These are phyloP conservation scores for Trifolium dubium DNA, from an alignment of 306 rosid genomes.

Conservation along the genomic window DNA sequence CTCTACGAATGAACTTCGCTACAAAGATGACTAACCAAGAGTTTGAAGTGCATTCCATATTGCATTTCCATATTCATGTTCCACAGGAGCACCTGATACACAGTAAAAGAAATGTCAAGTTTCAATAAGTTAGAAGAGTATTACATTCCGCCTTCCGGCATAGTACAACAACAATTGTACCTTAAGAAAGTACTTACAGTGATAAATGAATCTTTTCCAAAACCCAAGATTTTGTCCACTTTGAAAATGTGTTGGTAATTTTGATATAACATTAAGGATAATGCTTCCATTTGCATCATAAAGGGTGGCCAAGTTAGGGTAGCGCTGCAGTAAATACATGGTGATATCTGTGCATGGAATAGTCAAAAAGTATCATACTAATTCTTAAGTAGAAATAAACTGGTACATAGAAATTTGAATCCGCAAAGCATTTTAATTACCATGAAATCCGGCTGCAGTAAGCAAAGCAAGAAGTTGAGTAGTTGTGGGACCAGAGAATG, in stretches of 20 bases:
- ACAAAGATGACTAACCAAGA: constrained; percentile 38
- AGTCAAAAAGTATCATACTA: background rate
- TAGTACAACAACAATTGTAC: constrained; percentile 20
- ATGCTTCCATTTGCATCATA: constrained; percentile 48
- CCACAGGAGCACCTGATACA: constrained; percentile 50
- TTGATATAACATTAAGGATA: constrained; percentile 52
- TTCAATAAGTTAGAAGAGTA: constrained; percentile 5
- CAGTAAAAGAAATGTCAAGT: constrained; percentile 5
- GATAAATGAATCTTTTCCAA: constrained; percentile 54
- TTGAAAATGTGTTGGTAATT: constrained; percentile 55
- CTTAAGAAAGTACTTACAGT: constrained; percentile 32
- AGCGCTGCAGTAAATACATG: constrained; percentile 41
- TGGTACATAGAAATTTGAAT: too few species aligned
- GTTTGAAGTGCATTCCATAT: constrained; percentile 41
- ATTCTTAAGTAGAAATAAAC: too few species aligned
- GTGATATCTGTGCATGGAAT: constrained; percentile 49
- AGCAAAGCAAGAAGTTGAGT: constrained; percentile 48
- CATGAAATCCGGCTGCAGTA: constrained; percentile 61
- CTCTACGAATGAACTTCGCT: background rate
- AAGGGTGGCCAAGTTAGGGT: constrained; percentile 48
- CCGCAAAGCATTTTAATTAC: constrained; percentile 26
- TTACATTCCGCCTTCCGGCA: constrained; percentile 35
- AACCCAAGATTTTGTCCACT: constrained; percentile 58
- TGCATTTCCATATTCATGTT: constrained; percentile 37
- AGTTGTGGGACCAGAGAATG: constrained; percentile 53